phyloP scores from a whole-genome alignment of 2,329 filamentous ascomycete species.

The Trichoderma hamatum region DNA sequence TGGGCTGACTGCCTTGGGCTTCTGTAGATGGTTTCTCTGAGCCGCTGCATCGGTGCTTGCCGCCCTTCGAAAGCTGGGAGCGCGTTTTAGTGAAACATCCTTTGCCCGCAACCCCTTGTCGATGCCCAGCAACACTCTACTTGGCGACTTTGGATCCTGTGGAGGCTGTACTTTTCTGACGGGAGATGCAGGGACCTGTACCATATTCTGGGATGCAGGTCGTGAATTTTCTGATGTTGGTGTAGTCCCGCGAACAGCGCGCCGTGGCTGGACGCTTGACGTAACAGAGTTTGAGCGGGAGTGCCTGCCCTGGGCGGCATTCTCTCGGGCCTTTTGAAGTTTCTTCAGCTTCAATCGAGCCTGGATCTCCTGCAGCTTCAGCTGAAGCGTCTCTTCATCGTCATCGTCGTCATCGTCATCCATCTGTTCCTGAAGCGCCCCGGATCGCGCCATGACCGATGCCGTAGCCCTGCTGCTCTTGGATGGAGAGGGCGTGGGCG shows the following conservation, averaged over 20 bases:
- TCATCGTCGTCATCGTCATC: conserved; percentile 68
- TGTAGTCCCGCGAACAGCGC: conserved; percentile 35
- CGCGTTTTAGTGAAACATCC: conserved; percentile 82
- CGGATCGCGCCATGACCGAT: conserved; percentile 33
- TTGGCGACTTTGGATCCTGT: conserved; percentile 70
- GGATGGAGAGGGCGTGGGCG: conserved; percentile 67
- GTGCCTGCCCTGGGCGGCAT: conserved; percentile 29
- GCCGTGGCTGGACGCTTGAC: conserved; percentile 31
- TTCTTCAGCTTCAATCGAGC: conserved; percentile 86
- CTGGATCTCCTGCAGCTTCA: conserved; percentile 87
- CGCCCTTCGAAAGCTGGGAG: conserved; percentile 52
- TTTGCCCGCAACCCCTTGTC: conserved; percentile 81
- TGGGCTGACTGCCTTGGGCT: conserved; percentile 46
- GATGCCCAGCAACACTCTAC: conserved; percentile 79
- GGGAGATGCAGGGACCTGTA: conserved; percentile 77
- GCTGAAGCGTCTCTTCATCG: conserved; percentile 85
- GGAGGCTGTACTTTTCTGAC: conserved; percentile 61
- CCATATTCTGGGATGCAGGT: conserved; percentile 37
- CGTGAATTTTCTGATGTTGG: conserved; percentile 33
- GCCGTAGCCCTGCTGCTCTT: conserved; percentile 28
- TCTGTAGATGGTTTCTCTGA: conserved; percentile 47
- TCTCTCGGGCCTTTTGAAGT: conserved; percentile 62
- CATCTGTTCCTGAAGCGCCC: conserved; percentile 40
- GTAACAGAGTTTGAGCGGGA: conserved; percentile 33
- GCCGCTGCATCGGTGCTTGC: conserved; percentile 29